Evolutionary conservation across 129 eudicot species (phyloP), one percentile per base, ranked within the genome.

Genomic region (Flaveria brownii): DNA sequence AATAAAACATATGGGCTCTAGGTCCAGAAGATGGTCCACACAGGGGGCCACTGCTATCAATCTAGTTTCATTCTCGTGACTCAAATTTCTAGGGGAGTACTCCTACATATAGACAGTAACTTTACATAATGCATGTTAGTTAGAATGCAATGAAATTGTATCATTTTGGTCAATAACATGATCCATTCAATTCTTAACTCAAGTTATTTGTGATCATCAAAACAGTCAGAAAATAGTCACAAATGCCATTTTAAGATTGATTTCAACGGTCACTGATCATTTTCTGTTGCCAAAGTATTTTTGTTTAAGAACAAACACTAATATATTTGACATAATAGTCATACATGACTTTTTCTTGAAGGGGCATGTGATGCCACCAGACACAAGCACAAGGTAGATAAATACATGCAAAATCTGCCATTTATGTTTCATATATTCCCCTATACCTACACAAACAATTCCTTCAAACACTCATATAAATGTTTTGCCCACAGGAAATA

Each of bases 381-480:
- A 80, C 80, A 80, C 84, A 80, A 74, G 75, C 80, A 80, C 80
- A 80, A 73, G 84, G 80, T 80, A 80, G 56, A 73, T 80, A 80
- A 80, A 66, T 4, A 80, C 84, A 74, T 80, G 80, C 75, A 80
- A 67, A 80, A 67, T 67, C 75, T 74, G 67, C 46, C 80, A 80
- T 80, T 67, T 17, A 80, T 80, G 71, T 43, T 73, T 46, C 30
- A 22, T 26, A 73, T 65, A 80, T 73, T 56, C 62, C 78, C 42
- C 57, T 47, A 72, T 73, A 57, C 74, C 59, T 51, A 66, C 79
- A 67, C 69, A 73, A 80, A 73, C 70, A 56, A 52, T 43, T 57
- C 84, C 74, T 56, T 43, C 57, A 67, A 56, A 43, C 45, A 49
- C 18, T 74, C 25, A 56, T 67, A 57, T 74, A 68, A 45, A 43